Conservation (phyloP, 306 rosid genomes). For the Quercus ilex region DNA sequence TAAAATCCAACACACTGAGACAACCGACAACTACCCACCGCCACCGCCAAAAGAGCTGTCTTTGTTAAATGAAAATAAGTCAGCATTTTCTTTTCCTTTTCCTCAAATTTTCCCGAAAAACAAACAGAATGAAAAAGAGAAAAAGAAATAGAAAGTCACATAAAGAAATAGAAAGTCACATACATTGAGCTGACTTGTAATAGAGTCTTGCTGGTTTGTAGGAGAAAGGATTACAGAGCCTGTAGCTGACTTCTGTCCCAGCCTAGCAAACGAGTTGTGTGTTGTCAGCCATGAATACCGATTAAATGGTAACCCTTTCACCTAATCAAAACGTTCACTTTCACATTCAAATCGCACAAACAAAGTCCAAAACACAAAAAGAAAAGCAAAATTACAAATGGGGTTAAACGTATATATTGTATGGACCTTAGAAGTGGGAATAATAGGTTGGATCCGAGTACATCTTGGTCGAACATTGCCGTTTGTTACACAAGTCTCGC, state of each 20-base stretch:
- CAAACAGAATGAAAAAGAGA: constrained; percentile 11
- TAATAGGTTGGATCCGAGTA: constrained; percentile 70
- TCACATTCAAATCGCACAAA: not conserved
- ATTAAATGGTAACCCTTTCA: constrained; percentile 71
- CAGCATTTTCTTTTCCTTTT: constrained; percentile 16
- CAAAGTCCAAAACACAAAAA: not conserved
- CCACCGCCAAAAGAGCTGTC: constrained; percentile 12
- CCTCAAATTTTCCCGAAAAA: constrained; percentile 13
- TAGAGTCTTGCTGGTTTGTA: constrained; percentile 75
- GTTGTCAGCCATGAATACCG: constrained; percentile 87
- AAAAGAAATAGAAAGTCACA: constrained; percentile 18
- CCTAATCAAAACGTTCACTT: constrained; percentile 37
- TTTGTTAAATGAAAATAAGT: not conserved
- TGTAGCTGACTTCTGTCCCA: constrained; percentile 67
- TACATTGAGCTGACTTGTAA: constrained; percentile 83
- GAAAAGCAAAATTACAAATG: not conserved
- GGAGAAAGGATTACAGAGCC: constrained; percentile 64
- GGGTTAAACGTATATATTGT: not conserved
- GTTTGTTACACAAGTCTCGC: constrained; percentile 75
- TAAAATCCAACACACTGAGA: constrained; percentile 20
- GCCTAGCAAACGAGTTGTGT: constrained; percentile 71
- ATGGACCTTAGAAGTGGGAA: constrained; percentile 55
- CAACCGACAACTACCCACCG: constrained; percentile 1
- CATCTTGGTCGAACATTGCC: constrained; percentile 72
- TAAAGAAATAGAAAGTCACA: too few relatives aligned